Evolutionary conservation across 1,284 basidiomycete species (phyloP).

Genomic region (Papiliotrema laurentii): DNA sequence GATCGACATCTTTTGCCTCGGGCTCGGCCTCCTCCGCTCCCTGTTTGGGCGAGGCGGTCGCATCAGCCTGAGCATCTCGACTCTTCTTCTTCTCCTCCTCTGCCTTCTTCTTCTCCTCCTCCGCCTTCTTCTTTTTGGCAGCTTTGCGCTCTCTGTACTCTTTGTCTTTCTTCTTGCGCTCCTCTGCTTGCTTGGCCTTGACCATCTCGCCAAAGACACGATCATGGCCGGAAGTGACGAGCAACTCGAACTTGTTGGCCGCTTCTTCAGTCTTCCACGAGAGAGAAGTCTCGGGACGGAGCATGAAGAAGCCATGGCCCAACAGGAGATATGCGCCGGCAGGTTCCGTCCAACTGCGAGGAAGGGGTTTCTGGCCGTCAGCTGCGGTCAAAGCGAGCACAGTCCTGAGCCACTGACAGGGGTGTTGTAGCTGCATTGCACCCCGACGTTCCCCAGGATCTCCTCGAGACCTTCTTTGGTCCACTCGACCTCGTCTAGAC

Average conservation of each 20-base stretch:
- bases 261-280: slow-evolving; percentile 24
- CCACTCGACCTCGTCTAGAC: slow-evolving; percentile 20
- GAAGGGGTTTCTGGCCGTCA: slow-evolving; percentile 20
- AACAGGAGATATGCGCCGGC: slow-evolving; percentile 46
- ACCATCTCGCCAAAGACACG: slow-evolving; percentile 51
- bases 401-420: slow-evolving; percentile 14
- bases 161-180: slow-evolving; percentile 52
- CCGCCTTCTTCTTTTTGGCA: slow-evolving; percentile 51
- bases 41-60: background rate
- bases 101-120: slow-evolving; percentile 19
- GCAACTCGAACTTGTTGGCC: slow-evolving; percentile 25
- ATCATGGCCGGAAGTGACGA: slow-evolving; percentile 25
- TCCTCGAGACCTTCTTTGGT: slow-evolving; percentile 33
- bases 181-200: slow-evolving; percentile 59
- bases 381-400: background rate
- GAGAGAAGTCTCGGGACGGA: slow-evolving; percentile 41
- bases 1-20: background rate
- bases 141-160: slow-evolving; percentile 51
- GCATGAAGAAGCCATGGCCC: slow-evolving; percentile 72
- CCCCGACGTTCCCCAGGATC: slow-evolving; percentile 26
- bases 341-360: slow-evolving; percentile 13
- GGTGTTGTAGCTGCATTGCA: slow-evolving; percentile 34
- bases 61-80: slow-evolving; percentile 6
- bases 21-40: slow-evolving; percentile 8
- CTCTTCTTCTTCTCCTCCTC: slow-evolving; percentile 6